A percentile compares a stretch with the other conserved stretches of the same genome.
Conservation (phyloP, 306 rosid genomes). For the Medicago ruthenica region DNA sequence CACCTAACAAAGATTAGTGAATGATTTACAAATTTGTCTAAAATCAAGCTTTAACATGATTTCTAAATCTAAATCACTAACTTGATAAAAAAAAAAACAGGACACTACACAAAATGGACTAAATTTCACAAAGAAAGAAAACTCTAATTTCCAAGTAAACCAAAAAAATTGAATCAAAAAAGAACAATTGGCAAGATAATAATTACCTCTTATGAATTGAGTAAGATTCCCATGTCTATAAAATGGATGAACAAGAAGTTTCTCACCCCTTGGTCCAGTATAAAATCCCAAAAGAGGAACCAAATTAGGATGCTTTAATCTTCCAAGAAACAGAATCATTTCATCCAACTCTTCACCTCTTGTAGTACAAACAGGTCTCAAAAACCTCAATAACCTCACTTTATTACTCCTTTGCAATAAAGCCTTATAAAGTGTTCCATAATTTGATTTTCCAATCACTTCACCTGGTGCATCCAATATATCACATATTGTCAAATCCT, state of each 20-base stretch:
- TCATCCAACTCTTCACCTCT: conserved; percentile 66
- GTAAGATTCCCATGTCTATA: conserved; percentile 73
- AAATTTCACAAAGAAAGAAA: conserved; percentile 19
- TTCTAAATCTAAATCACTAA: conserved; percentile 17
- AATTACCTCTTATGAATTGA: conserved; percentile 79
- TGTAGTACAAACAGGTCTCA: conserved; percentile 79
- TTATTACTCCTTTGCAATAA: conserved; percentile 69
- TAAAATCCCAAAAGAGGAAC: conserved; percentile 90
- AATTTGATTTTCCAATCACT: conserved; percentile 89
- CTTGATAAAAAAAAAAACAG: conserved; percentile 22
- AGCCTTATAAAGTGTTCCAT: conserved; percentile 90
- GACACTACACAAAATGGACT: conserved; percentile 22
- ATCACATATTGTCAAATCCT: conserved; percentile 75
- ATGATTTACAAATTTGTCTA: conserved; percentile 5
- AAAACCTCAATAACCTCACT: conserved; percentile 80
- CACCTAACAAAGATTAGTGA: conserved; percentile 10
- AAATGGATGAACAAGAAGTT: conserved; percentile 92
- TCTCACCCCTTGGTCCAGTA: conserved; percentile 94
- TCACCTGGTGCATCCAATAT: conserved; percentile 97
- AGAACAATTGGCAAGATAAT: conserved; percentile 6
- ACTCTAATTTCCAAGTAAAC: conserved; percentile 16
- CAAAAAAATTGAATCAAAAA: conserved; percentile 27
- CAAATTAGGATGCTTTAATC: conserved; percentile 77
- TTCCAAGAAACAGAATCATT: conserved; percentile 68
- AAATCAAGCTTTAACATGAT: conserved; percentile 31